A percentile compares a stretch with the other conserved stretches of the same genome.
Evolutionary conservation across 2,329 filamentous ascomycete genomes (phyloP).

Genomic region (Colletotrichum gloeosporioides): DNA sequence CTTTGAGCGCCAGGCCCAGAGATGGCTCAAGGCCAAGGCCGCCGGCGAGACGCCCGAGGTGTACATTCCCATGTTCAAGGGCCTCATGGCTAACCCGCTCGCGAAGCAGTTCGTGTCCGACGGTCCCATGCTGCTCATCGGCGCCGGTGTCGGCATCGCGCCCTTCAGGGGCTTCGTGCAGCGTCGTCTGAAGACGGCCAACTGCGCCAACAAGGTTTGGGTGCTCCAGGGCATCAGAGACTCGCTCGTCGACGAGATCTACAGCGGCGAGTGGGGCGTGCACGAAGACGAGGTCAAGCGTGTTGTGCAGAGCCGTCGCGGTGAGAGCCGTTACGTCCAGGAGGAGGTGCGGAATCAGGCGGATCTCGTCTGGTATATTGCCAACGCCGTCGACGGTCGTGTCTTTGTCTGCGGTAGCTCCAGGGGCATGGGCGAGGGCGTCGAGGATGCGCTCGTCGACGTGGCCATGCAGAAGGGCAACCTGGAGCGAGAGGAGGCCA

Average conservation of each 20-base stretch:
- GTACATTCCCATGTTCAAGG: constrained; percentile 95
- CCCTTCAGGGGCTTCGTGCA: constrained; percentile 98
- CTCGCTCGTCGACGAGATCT: constrained; percentile 92
- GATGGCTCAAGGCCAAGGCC: constrained; percentile 72
- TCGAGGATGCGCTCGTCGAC: constrained; percentile 85
- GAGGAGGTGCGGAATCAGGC: constrained; percentile 92
- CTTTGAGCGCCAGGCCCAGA: constrained; percentile 82
- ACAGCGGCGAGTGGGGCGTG: constrained; percentile 94
- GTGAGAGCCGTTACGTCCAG: constrained; percentile 90
- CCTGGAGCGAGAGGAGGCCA: constrained; percentile 80
- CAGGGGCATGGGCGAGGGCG: constrained; percentile 97
- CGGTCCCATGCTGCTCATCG: constrained; percentile 96
- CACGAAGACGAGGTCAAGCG: constrained; percentile 87
- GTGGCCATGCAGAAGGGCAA: constrained; percentile 94
- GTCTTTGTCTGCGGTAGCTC: constrained; percentile 96
- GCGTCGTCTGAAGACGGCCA: constrained; percentile 89
- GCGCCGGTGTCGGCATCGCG: constrained; percentile 94
- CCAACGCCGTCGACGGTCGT: constrained; percentile 93
- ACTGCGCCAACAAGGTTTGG: constrained; percentile 98
- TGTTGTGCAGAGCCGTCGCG: constrained; percentile 77
- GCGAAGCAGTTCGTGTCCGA: constrained; percentile 91
- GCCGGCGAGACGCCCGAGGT: constrained; percentile 67
- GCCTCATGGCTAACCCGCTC: constrained; percentile 95
- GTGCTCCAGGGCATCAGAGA: constrained; percentile 95
- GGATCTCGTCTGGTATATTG: constrained; percentile 97